Base-by-base conservation (phyloP, 768 basidiomycete genomes). In the Lactifluus hygrophoroides region DNA sequence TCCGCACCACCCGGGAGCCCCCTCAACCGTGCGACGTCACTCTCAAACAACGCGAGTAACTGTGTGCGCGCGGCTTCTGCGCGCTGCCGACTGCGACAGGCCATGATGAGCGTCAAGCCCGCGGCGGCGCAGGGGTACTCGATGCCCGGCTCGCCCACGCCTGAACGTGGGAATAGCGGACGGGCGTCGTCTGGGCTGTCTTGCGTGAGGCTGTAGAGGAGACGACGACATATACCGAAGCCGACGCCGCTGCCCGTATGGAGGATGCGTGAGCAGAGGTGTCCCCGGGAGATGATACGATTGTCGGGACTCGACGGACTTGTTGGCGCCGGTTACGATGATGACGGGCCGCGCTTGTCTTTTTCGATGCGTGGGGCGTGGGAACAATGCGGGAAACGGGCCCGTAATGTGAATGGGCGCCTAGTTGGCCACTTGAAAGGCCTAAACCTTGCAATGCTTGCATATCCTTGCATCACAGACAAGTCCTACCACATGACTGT, bases 201-300 rank as follows among this genome's bases (percentile, higher is more conserved):
- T 42, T 75, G 73, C n/a, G 80, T 80, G 17, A 92, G 73, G 65
- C 90, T 85, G 63, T 76, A 70, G 46, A 94, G 76, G 7, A 94
- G 77, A 47, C 91, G 84, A 60, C 85, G 81, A 72, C 89, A 91
- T 44, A 88, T 85, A 13, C 88, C 89, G 68, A 86, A 88, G 16
- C 91, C 91, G 17, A 94, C 77, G 56, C 91, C 91, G 40, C 90
- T 93, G 68, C 32, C n/a, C n/a, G n/a, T n/a, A n/a, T n/a, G n/a
- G n/a, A n/a, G n/a, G n/a, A n/a, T n/a, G n/a, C n/a, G n/a, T n/a
- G n/a, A n/a, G n/a, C n/a, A n/a, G n/a, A n/a, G n/a, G n/a, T n/a
- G n/a, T n/a, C n/a, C n/a, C n/a, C n/a, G n/a, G n/a, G n/a, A n/a
- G n/a, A n/a, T n/a, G n/a, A n/a, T n/a, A n/a, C n/a, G n/a, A n/a